Base-by-base conservation (phyloP, 202 grass and related monocot genomes). In the Eragrostis tef region DNA sequence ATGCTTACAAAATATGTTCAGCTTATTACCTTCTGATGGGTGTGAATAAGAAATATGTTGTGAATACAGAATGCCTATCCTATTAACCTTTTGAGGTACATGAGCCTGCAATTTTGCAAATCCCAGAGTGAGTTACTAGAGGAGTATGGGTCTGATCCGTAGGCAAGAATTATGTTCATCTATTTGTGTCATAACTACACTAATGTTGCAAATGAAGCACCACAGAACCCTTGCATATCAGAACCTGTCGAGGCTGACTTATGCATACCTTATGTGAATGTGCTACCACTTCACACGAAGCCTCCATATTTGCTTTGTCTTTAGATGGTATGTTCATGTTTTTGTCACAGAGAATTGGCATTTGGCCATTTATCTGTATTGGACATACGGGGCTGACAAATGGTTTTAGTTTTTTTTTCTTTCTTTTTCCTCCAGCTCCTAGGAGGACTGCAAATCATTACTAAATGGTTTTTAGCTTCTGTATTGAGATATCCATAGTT, bases 311-410 rank as follows among this genome's bases (percentile, higher is more conserved):
- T 39, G 1, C 34, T 39, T 39, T 39, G 0, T 39, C 6, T 39
- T 31, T 1, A 31, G 29, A 39, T 39, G 34, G 34, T 39, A 27
- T 27, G 11, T 5, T 3, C 22, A 26, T 71, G 16, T 63, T 48
- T 16, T 48, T 63, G 43, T 50, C 41, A 9, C n/a, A 73, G 25
- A 26, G 5, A 70, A 48, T 48, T 77, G 26, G 26, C 22, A 24
- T 50, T 58, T 31, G 5, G 56, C 11, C 31, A 11, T 82, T 81
- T 56, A 58, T 76, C 34, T 71, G 16, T 69, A 27, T 21, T 66
- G 60, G 41, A 9, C 43, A 75, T 81, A 50, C 25, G 44, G 10
- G 26, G n/a, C 59, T 81, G n/a, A 29, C 15, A 81, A 42, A 83
- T 31, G 34, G 19, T 77, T 77, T 74, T 76, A 44, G 3, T 60